Evolutionary conservation across 441 rosid genomes (phyloP), one percentile per base, ranked within the genome.

Genomic region (Bruguiera hainesii): DNA sequence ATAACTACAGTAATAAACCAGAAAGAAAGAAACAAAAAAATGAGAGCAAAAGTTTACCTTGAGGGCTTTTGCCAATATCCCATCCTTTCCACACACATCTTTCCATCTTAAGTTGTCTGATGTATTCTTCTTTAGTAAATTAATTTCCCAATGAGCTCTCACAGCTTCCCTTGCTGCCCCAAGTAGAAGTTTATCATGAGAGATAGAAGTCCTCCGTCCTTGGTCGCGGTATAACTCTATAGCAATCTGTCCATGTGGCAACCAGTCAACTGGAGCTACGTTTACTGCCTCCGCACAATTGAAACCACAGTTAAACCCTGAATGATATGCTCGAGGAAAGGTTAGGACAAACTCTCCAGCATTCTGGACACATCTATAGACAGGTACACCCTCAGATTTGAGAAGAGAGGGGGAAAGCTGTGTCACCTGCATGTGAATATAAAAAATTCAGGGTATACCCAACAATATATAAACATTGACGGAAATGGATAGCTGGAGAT

Each of bases 101-200:
- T 80, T 91, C 99, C 98, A 96, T 71, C 93, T 84, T 69, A 91
- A 84, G 81, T 96, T 93, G 77, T 93, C 84, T 50, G 53, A 21
- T 67, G 87, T 85, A 71, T 87, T 81, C 67, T 84, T 93, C 87
- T 85, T 93, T 73, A 96, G 82, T 69, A 96, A 89, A 79, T 79
- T 89, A 61, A 96, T 88, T 75, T 96, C 98, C 98, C 98, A 96
- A 39, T 86, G 90, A 37, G 99, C 99, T 85, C 76, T 93, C 58
- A 96, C 99, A 3, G 97, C 98, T 75, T 93, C 99, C 80, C 99
- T 96, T 67, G 99, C 96, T 13, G 99, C 99, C 71, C 99, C 99
- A 70, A 96, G 97, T 87, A 93, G 81, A 64, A 93, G 71, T 82
- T 89, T 96, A 79, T 96, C 99, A 78, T 96, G 99, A 53, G 99